Percentiles rank a stretch among this genome's conserved stretches.
Evolutionary conservation across 352 stramenopile genomes (phyloP).

Genomic region (Phytophthora lateralis): DNA sequence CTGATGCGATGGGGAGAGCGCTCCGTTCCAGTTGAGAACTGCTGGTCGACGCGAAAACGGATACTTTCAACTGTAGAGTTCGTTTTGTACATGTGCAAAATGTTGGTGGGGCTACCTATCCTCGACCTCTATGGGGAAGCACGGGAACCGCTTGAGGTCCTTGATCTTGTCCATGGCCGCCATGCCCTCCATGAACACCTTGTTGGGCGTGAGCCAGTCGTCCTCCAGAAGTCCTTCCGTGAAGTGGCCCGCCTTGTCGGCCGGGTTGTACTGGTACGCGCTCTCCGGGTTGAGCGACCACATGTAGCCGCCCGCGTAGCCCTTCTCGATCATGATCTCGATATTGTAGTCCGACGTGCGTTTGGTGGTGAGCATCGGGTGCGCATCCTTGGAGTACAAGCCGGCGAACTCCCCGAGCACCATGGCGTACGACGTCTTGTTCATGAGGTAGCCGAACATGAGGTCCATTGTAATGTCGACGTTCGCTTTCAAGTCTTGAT

Average conservation of each 20-base stretch:
- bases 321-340: slow-evolving; percentile 46
- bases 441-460: slow-evolving; percentile 67
- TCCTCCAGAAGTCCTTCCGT: slow-evolving; percentile 55
- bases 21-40: slow-evolving; percentile 11
- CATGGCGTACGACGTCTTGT: slow-evolving; percentile 41
- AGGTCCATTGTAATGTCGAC: slow-evolving; percentile 58
- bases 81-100: background rate
- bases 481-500: slow-evolving; percentile 49
- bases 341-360: slow-evolving; percentile 59
- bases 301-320: slow-evolving; percentile 62
- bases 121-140: slow-evolving; percentile 40
- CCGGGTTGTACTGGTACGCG: slow-evolving; percentile 65
- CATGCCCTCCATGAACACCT: slow-evolving; percentile 52
- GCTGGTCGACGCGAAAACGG: slow-evolving; percentile 9
- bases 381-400: slow-evolving; percentile 49
- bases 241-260: slow-evolving; percentile 50
- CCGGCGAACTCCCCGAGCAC: slow-evolving; percentile 58
- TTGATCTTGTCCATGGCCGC: slow-evolving; percentile 47
- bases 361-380: slow-evolving; percentile 46
- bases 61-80: slow-evolving; percentile 2
- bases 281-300: slow-evolving; percentile 68
- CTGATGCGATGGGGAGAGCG: slow-evolving; percentile 6
- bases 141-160: slow-evolving; percentile 58
- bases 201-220: slow-evolving; percentile 67
- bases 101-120: slow-evolving; percentile 6